phyloP scores from a whole-genome alignment of 345 rosid genomes.

The Eucalyptus rudis region DNA sequence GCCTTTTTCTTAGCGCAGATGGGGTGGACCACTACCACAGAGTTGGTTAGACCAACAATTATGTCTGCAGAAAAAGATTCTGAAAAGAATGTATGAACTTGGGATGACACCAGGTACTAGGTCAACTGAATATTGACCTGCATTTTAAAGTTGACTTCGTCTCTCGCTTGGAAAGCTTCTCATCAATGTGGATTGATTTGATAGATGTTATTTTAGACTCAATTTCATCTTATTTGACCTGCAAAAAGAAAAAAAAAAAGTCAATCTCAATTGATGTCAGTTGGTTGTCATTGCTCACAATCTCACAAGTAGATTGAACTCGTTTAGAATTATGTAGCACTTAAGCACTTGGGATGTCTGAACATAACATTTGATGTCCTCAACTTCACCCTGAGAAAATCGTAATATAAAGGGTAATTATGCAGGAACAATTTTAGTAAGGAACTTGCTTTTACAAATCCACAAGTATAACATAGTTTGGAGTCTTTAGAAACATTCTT shows the following conservation, averaged over 20 bases:
- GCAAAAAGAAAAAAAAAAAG: not conserved
- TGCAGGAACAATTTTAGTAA: not conserved
- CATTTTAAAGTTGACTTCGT: not conserved
- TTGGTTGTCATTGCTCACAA: not conserved
- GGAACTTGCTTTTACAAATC: not conserved
- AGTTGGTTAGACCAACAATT: conserved; percentile 60
- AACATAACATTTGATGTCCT: not conserved
- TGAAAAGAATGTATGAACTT: conserved; percentile 48
- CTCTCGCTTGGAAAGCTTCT: not conserved
- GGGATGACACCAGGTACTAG: conserved; percentile 68
- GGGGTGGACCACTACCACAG: conserved; percentile 73
- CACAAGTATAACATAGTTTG: not conserved
- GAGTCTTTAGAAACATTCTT: not conserved
- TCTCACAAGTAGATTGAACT: not conserved
- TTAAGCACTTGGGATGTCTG: not conserved
- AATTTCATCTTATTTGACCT: not conserved
- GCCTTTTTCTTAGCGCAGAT: conserved; percentile 9
- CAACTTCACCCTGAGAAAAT: not conserved
- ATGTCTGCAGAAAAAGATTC: conserved; percentile 46
- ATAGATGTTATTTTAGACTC: not conserved
- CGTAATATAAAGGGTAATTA: not conserved
- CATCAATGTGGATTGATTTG: not conserved
- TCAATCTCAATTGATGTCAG: not conserved
- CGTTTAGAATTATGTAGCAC: not conserved
- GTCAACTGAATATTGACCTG: not conserved